Evolutionary conservation across 2,329 filamentous ascomycete genomes (phyloP).

Genomic region (Harringtonia aguacate): DNA sequence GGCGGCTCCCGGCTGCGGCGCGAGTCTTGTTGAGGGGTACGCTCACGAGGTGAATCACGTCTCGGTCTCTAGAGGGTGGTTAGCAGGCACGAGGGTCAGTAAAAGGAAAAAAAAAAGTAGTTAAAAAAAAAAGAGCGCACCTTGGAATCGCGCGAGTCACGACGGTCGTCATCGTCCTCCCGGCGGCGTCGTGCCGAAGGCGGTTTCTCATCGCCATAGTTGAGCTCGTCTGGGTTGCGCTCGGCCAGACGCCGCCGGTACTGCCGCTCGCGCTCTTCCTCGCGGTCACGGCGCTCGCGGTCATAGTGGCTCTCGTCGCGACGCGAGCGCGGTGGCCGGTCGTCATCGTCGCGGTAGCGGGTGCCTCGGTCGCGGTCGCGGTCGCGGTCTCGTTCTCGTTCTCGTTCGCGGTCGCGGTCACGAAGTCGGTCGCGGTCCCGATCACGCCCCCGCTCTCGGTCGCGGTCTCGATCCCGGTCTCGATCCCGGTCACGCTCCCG

Average conservation of each 20-base stretch:
- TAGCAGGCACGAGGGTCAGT: constrained; percentile 9
- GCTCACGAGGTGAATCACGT: constrained; percentile 45
- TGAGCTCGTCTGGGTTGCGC: constrained; percentile 69
- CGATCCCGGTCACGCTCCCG: constrained; percentile 25
- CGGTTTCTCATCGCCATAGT: constrained; percentile 72
- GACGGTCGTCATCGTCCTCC: constrained; percentile 63
- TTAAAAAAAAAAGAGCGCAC: constrained; percentile 23
- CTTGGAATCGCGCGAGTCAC: constrained; percentile 59
- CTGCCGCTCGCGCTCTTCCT: constrained; percentile 79
- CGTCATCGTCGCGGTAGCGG: constrained; percentile 34
- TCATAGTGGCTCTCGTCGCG: constrained; percentile 66
- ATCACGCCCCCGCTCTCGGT: constrained; percentile 24
- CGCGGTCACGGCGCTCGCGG: constrained; percentile 75
- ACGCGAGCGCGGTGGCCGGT: constrained; percentile 40
- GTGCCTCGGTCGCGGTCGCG: constrained; percentile 26
- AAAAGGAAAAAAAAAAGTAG: neutral
- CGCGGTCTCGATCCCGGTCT: constrained; percentile 21
- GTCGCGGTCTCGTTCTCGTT: constrained; percentile 21
- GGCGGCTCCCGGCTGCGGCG: constrained; percentile 27
- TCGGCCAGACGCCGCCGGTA: constrained; percentile 69
- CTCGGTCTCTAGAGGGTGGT: constrained; percentile 42
- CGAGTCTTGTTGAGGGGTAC: constrained; percentile 46
- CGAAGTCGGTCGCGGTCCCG: constrained; percentile 23
- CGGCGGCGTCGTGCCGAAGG: constrained; percentile 56
- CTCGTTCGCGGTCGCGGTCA: constrained; percentile 22